Evolutionary conservation across 2,329 filamentous ascomycete species (phyloP).

Genomic region (Harringtonia aguacate): DNA sequence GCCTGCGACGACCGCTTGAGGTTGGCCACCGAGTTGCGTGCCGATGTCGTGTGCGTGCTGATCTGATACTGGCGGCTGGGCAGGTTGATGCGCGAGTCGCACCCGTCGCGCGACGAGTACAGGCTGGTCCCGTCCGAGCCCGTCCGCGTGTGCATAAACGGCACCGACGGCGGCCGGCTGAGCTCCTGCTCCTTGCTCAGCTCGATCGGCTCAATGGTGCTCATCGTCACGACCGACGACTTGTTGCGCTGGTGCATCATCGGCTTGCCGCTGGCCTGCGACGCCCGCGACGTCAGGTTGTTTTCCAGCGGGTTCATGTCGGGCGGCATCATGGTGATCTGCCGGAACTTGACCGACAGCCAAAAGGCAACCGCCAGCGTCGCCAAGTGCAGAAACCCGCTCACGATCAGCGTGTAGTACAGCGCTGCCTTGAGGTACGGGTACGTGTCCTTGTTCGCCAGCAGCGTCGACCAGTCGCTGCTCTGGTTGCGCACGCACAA

Average conservation of each 20-base stretch:
- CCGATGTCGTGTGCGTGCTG: conserved; percentile 27
- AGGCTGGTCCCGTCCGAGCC: conserved; percentile 43
- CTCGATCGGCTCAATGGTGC: conserved; percentile 18
- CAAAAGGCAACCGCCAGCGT: conserved; percentile 64
- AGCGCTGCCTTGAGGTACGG: conserved; percentile 53
- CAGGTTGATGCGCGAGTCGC: conserved; percentile 43
- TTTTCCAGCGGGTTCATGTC: conserved; percentile 93
- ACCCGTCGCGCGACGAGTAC: conserved; percentile 27
- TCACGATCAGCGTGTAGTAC: conserved; percentile 55
- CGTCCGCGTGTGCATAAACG: conserved; percentile 70
- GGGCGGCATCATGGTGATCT: conserved; percentile 72
- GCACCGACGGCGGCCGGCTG: conserved; percentile 45
- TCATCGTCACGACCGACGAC: conserved; percentile 39
- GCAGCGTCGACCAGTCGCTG: conserved; percentile 55
- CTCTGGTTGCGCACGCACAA: conserved; percentile 34
- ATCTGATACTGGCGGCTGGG: conserved; percentile 47
- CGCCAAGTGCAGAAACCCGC: conserved; percentile 58
- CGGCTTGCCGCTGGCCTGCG: background rate
- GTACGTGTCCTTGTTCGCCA: conserved; percentile 43
- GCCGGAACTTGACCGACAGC: conserved; percentile 67
- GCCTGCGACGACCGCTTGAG: conserved; percentile 33
- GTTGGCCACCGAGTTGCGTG: conserved; percentile 23
- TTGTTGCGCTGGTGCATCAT: conserved; percentile 65
- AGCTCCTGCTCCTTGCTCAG: conserved; percentile 44
- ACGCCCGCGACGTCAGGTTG: conserved; percentile 60